These are phyloP conservation scores for Antitrichia curtipendula DNA, from an alignment of 225 moss, liverwort and hornwort genomes.

Conservation along the genomic window DNA sequence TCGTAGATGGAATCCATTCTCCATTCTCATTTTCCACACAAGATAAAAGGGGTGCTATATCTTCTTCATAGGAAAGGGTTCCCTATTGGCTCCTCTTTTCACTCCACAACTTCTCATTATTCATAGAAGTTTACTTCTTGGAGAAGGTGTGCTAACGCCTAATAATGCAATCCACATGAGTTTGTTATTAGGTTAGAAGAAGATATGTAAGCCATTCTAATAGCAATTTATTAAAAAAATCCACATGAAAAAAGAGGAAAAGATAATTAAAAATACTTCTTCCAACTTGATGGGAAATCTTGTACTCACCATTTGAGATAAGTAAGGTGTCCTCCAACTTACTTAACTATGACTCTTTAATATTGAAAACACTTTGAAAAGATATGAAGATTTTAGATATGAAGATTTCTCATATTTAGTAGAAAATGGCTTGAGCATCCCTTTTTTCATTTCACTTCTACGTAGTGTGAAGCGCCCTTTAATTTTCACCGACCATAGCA, in stretches of 20 bases:
- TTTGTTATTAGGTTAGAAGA: neutral
- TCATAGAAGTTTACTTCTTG: too few species aligned
- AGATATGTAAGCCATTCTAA: neutral
- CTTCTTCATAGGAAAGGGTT: too few species aligned
- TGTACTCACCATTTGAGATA: accelerated
- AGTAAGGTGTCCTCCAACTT: accelerated
- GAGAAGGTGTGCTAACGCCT: too few species aligned
- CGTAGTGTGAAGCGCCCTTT: neutral
- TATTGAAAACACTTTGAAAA: neutral
- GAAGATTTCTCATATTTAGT: neutral
- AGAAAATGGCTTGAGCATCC: neutral
- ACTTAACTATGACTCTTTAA: accelerated
- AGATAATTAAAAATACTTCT: accelerated
- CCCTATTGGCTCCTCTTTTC: too few species aligned
- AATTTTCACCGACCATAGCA: neutral
- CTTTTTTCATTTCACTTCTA: neutral
- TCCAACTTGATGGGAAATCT: neutral
- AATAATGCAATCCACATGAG: neutral
- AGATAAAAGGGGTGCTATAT: too few species aligned
- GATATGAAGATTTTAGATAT: too few species aligned
- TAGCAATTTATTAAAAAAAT: accelerated
- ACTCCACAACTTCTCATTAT: too few species aligned
- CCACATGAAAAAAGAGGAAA: accelerated
- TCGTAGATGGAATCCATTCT: too few species aligned
- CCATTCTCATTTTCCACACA: too few species aligned